Evolutionary conservation across 495 filamentous ascomycete species (phyloP).

Genomic region (Corynascus novoguineensis): DNA sequence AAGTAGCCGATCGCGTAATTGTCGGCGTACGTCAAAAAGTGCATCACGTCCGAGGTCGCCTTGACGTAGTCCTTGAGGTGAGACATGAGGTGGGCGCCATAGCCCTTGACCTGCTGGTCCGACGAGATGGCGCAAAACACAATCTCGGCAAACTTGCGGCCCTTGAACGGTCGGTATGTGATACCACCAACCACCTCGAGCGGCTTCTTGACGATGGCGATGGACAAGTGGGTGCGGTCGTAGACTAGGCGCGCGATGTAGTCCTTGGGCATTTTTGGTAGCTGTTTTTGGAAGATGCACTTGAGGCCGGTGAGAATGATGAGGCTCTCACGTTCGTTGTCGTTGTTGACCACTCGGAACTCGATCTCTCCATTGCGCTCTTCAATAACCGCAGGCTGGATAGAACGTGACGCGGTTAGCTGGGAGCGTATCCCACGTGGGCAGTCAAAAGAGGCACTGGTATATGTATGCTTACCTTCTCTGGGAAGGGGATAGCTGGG

Average conservation of each 20-base stretch:
- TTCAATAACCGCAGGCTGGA: slow-evolving; percentile 76
- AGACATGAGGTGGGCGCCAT: slow-evolving; percentile 95
- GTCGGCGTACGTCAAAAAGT: slow-evolving; percentile 97
- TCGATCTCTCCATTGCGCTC: slow-evolving; percentile 95
- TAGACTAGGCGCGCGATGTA: slow-evolving; percentile 97
- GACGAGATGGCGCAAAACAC: slow-evolving; percentile 98
- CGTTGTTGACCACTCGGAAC: slow-evolving; percentile 97
- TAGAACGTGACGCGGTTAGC: background rate
- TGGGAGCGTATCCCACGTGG: slow-evolving; percentile 23
- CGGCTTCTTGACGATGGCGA: slow-evolving; percentile 95
- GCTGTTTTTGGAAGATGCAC: slow-evolving; percentile 97
- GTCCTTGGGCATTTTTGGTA: slow-evolving; percentile 98
- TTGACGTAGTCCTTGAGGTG: slow-evolving; percentile 99
- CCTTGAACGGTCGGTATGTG: slow-evolving; percentile 92
- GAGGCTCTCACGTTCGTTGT: slow-evolving; percentile 76
- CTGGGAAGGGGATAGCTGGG: slow-evolving; percentile 67
- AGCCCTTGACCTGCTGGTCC: slow-evolving; percentile 97
- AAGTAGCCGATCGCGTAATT: slow-evolving; percentile 99
- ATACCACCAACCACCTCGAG: slow-evolving; percentile 94
- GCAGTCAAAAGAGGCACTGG: background rate
- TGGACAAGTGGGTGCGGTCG: slow-evolving; percentile 90
- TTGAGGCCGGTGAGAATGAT: slow-evolving; percentile 95
- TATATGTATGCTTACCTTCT: slow-evolving; percentile 53
- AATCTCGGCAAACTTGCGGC: slow-evolving; percentile 91
- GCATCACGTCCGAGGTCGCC: slow-evolving; percentile 92